A percentile compares a stretch with the other conserved stretches of the same genome.
These are phyloP conservation scores for Aureobasidium lini DNA, from an alignment of 2,329 filamentous ascomycete species.

Conservation along the genomic window DNA sequence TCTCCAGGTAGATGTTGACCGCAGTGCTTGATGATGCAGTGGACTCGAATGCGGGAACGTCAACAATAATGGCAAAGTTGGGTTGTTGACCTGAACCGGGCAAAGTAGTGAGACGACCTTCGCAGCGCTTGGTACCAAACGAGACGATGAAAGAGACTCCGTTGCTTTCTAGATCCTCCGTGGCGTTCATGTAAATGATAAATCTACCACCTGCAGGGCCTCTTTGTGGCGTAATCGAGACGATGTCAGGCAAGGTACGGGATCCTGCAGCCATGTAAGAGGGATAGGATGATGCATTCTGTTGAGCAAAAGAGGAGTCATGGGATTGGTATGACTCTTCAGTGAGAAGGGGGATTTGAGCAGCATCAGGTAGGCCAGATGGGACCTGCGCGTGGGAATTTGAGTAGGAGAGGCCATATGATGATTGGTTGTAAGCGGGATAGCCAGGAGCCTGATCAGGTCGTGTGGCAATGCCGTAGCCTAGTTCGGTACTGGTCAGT, in stretches of 20 bases:
- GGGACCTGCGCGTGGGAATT: constrained; percentile 42
- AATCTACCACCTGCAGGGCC: constrained; percentile 65
- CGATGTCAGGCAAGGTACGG: constrained; percentile 55
- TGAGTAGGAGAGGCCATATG: constrained; percentile 42
- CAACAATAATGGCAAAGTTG: constrained; percentile 64
- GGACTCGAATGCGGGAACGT: constrained; percentile 59
- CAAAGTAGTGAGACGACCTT: constrained; percentile 57
- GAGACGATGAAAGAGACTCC: constrained; percentile 53
- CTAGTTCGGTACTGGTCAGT: constrained; percentile 42
- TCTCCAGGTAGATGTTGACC: constrained; percentile 52
- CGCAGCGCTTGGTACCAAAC: constrained; percentile 71
- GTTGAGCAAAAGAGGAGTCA: constrained; percentile 44
- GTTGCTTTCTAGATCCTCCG: constrained; percentile 61
- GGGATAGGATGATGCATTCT: constrained; percentile 53
- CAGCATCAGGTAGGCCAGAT: constrained; percentile 39
- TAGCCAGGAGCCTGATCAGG: constrained; percentile 50
- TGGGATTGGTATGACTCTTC: constrained; percentile 40
- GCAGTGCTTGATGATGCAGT: constrained; percentile 49
- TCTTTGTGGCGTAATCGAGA: constrained; percentile 61
- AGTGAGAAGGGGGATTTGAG: constrained; percentile 37
- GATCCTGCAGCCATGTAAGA: constrained; percentile 59
- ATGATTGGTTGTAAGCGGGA: constrained; percentile 41
- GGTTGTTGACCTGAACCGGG: constrained; percentile 52
- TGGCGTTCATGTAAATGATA: constrained; percentile 64
- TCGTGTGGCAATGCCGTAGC: constrained; percentile 51